These are phyloP conservation scores for Scutellaria minor DNA, from an alignment of 257 asterid species.

Conservation along the genomic window DNA sequence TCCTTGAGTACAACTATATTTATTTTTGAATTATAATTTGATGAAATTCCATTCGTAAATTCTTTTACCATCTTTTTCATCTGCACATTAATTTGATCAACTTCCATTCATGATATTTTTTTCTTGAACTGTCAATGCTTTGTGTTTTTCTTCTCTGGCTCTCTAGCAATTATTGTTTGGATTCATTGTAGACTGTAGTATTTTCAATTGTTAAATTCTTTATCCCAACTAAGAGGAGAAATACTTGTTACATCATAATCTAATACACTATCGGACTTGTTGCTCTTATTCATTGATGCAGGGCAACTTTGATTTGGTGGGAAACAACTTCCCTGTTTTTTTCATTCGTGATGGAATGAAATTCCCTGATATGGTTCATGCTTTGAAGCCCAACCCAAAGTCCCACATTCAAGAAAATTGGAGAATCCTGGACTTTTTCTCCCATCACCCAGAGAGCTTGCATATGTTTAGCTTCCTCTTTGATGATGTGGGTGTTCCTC, in stretches of 20 bases:
- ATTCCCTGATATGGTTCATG: constrained; percentile 89
- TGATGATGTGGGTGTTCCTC: constrained; percentile 91
- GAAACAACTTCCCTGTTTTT: constrained; percentile 95
- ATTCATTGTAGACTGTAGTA: neutral
- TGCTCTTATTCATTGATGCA: constrained; percentile 37
- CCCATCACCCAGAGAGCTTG: constrained; percentile 94
- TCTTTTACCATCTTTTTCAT: too few species aligned
- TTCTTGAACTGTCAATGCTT: neutral
- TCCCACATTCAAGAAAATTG: constrained; percentile 96
- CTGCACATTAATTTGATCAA: neutral
- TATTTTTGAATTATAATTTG: neutral
- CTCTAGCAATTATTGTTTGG: constrained; percentile 27
- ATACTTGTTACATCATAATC: neutral
- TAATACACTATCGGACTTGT: neutral
- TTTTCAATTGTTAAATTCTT: neutral
- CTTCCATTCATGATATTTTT: neutral
- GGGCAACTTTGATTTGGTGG: constrained; percentile 98
- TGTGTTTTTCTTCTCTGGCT: constrained; percentile 25
- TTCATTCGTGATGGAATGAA: constrained; percentile 93
- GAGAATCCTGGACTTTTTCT: constrained; percentile 91
- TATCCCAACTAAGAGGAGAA: neutral
- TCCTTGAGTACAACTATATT: neutral
- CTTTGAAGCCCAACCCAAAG: constrained; percentile 92
- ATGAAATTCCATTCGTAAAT: neutral
- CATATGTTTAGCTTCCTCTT: constrained; percentile 83